Evolutionary conservation across 768 basidiomycete genomes (phyloP), one percentile per base, ranked within the genome.

Genomic region (Phaffia australis): DNA sequence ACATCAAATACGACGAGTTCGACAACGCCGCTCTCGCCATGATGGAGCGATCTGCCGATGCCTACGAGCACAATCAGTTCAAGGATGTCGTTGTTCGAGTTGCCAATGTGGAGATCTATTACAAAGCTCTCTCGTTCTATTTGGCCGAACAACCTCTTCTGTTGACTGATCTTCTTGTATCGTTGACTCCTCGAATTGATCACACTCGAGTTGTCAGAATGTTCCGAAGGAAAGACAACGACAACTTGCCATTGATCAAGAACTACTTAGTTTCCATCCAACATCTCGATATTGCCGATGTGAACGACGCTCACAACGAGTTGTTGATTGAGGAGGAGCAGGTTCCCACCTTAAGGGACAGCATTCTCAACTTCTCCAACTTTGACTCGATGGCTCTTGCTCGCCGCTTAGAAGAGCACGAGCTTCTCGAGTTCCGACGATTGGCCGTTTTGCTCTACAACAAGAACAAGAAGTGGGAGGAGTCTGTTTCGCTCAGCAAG

Each of bases 61-160:
- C 92, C 58, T 99, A 93, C 93, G 95, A 99, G 65, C 95, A 99
- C 79, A 93, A 90, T 73, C 94, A 97, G 76, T 99, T 99, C 85
- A 98, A 98, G 82, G 95, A 98, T 72, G 86, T 95, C 65, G 83
- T 95, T 64, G 89, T 97, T 74, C 88, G 93, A 68, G 93, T 88
- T 25, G 94, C 95, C 57, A 99, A 99, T 73, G 84, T 98, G 69
- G 95, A 99, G 79, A 97, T 99, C 70, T 97, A 95, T 78, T 97
- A 98, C 82, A 92, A 92, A 71, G 85, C 89, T 23, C 81, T 97
- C 71, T 86, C 87, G 4, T 94, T 95, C 82, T 97, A 97, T 78
- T 82, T 94, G 21, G 86, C 87, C 79, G 87, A 93, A 74, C 91
- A 98, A 73, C 94, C 95, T 0, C 88, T 84, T 7, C 82, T 99